phyloP scores from a whole-genome alignment of 805 yeast species.

The Teunomyces lycoperdinae region DNA sequence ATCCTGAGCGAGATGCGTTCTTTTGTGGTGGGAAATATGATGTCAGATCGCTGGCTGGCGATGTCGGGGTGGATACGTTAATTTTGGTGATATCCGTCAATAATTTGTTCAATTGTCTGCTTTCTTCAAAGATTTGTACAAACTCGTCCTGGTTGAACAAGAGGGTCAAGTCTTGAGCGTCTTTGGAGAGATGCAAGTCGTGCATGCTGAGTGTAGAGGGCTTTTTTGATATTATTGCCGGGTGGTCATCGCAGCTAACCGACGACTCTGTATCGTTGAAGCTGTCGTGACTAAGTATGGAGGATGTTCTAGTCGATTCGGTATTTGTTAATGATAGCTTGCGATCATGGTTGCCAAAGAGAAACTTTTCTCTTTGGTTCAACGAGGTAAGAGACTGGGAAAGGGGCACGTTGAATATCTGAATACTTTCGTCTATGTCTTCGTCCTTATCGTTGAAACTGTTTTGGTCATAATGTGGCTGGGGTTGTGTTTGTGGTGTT shows the following conservation, averaged over 20 bases:
- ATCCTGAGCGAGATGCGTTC: not conserved
- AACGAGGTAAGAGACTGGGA: slow-evolving; percentile 50
- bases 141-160: slow-evolving; percentile 26
- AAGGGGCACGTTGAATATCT: slow-evolving; percentile 63
- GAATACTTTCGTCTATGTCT: slow-evolving; percentile 48
- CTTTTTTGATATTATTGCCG: not conserved
- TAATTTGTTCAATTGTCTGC: slow-evolving; percentile 18
- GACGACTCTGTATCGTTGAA: slow-evolving; percentile 13
- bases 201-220: slow-evolving; percentile 8
- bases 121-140: slow-evolving; percentile 23
- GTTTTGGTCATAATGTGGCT: not conserved
- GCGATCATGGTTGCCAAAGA: slow-evolving; percentile 19
- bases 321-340: slow-evolving; percentile 23
- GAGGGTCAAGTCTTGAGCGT: slow-evolving; percentile 31
- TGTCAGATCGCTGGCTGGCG: not conserved
- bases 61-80: slow-evolving; percentile 6
- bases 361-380: slow-evolving; percentile 32
- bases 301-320: slow-evolving; percentile 43
- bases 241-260: slow-evolving; percentile 7
- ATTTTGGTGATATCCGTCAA: slow-evolving; percentile 18
- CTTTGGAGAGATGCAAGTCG: slow-evolving; percentile 24
- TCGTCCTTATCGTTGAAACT: slow-evolving; percentile 7
- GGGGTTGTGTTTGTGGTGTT: slow-evolving; percentile 1
- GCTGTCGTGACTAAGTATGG: slow-evolving; percentile 38
- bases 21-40: slow-evolving; percentile 3